phyloP scores from a whole-genome alignment of 2,329 filamentous ascomycete species.

The Teratosphaeria epicoccoides region DNA sequence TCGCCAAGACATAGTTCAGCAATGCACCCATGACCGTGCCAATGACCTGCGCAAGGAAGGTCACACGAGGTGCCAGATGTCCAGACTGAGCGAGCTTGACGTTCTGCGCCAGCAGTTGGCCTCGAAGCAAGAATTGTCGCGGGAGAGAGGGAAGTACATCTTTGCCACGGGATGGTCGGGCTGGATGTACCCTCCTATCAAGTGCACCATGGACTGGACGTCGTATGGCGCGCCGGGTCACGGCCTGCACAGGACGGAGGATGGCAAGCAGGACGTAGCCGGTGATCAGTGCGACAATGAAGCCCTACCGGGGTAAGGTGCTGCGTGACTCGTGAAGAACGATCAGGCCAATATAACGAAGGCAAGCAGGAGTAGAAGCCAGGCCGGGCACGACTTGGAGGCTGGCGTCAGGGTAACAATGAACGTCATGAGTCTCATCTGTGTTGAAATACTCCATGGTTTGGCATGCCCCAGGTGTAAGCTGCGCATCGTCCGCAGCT shows the following conservation, averaged over 20 bases:
- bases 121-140: too few relatives aligned
- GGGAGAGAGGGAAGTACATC: background rate
- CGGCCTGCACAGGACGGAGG: background rate
- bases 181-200: background rate
- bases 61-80: background rate
- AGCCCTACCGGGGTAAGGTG: background rate
- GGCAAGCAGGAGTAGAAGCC: too few relatives aligned
- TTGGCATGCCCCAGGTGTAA: too few relatives aligned
- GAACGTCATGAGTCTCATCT: too few relatives aligned
- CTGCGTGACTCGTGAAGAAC: too few relatives aligned
- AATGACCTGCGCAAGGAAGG: background rate
- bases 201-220: background rate
- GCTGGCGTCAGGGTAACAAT: too few relatives aligned
- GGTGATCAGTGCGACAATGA: background rate
- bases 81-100: background rate
- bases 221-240: background rate
- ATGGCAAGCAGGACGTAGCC: background rate
- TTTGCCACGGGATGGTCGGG: background rate
- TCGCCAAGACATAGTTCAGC: background rate
- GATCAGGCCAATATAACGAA: too few relatives aligned
- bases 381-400: too few relatives aligned
- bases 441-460: too few relatives aligned
- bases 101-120: background rate
- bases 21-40: background rate
- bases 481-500: too few relatives aligned